phyloP scores from a whole-genome alignment of 768 basidiomycete genomes.

The Austroboletus eburneus region DNA sequence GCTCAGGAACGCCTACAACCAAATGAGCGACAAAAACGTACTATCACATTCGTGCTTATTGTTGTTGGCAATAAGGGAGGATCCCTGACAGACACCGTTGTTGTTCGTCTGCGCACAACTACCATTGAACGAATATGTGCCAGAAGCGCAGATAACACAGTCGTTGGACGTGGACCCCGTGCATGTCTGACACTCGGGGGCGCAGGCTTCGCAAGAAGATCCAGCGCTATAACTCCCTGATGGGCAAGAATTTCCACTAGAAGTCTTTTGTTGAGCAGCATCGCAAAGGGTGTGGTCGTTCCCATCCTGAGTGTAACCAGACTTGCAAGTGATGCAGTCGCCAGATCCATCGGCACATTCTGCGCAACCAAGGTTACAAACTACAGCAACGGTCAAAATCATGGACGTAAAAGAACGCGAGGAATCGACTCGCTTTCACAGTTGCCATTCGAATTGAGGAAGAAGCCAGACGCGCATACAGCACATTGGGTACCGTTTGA shows the following conservation, averaged over 20 bases:
- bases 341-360: slow-evolving; percentile 66
- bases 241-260: slow-evolving; percentile 56
- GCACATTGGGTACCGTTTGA: slow-evolving; percentile 75
- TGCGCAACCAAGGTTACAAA: slow-evolving; percentile 70
- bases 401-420: not conserved
- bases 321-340: slow-evolving; percentile 65
- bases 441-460: slow-evolving; percentile 61
- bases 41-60: slow-evolving; percentile 81
- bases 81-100: slow-evolving; percentile 70
- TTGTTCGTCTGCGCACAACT: slow-evolving; percentile 62
- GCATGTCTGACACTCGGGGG: slow-evolving; percentile 68
- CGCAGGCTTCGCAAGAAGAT: slow-evolving; percentile 53
- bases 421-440: slow-evolving; percentile 53
- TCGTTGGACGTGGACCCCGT: slow-evolving; percentile 61
- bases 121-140: slow-evolving; percentile 61
- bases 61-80: slow-evolving; percentile 73
- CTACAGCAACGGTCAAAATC: slow-evolving; percentile 31
- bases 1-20: not conserved
- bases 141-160: slow-evolving; percentile 65
- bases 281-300: slow-evolving; percentile 67
- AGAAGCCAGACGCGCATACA: slow-evolving; percentile 72
- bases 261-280: slow-evolving; percentile 45
- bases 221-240: slow-evolving; percentile 60
- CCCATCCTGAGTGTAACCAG: slow-evolving; percentile 64
- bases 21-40: slow-evolving; percentile 27